A percentile compares a stretch with the other conserved stretches of the same genome.
Conservation (phyloP, 495 filamentous ascomycete species). For the Hypoxylon fragiforme region DNA sequence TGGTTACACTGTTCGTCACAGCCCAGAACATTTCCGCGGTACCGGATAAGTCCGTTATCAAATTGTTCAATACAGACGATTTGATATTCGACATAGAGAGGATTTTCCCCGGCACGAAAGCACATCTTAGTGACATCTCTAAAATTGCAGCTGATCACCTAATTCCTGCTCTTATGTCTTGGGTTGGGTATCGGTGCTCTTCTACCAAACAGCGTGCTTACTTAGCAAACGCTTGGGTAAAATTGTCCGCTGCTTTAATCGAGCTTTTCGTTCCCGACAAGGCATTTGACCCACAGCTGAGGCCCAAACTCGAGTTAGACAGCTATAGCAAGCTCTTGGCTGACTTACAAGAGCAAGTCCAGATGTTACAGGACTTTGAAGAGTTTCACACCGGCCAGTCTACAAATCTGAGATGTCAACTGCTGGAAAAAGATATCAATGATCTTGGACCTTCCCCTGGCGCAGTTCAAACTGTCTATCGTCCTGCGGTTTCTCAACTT, state of each 20-base stretch:
- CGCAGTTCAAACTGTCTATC: conserved; percentile 59
- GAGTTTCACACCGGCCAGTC: conserved; percentile 66
- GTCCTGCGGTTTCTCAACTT: conserved; percentile 69
- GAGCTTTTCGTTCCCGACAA: conserved; percentile 83
- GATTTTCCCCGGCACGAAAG: conserved; percentile 5
- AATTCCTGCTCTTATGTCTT: conserved; percentile 41
- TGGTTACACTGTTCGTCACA: conserved; percentile 10
- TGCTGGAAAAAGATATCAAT: conserved; percentile 61
- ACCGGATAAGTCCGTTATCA: conserved; percentile 5
- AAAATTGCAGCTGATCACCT: conserved; percentile 46
- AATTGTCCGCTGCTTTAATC: conserved; percentile 66
- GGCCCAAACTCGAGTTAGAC: conserved; percentile 69
- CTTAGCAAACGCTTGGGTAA: conserved; percentile 62
- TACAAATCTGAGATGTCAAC: conserved; percentile 61
- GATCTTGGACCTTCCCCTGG: conserved; percentile 65
- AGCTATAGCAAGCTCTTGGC: conserved; percentile 60
- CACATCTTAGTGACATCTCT: conserved; percentile 20
- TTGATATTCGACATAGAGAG: conserved; percentile 30
- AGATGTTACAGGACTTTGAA: conserved; percentile 67
- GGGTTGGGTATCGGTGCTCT: conserved; percentile 37
- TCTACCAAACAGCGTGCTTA: conserved; percentile 35
- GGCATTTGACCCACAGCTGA: conserved; percentile 82
- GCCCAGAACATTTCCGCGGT: neutral
- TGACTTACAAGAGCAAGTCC: conserved; percentile 59
- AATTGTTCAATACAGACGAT: conserved; percentile 21